Percentiles rank a stretch among this genome's conserved stretches.
These are phyloP conservation scores for Sporobolomyces roseus DNA, from an alignment of 768 basidiomycete species.

Conservation along the genomic window DNA sequence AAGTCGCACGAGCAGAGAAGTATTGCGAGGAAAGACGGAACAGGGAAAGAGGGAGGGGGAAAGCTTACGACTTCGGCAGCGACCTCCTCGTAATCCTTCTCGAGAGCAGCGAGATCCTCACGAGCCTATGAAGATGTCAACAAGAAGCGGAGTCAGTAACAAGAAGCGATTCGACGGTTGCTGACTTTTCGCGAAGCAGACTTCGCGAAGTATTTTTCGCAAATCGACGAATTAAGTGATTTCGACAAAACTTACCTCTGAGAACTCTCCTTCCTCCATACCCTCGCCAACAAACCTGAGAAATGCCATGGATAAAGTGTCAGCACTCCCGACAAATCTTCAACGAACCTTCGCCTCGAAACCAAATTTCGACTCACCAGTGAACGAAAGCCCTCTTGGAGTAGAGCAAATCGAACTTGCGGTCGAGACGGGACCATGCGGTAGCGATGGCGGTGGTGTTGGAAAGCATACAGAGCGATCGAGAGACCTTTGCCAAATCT, in stretches of 20 bases:
- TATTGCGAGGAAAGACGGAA: background rate
- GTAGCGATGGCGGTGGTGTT: slow-evolving; percentile 91
- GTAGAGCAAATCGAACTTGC: slow-evolving; percentile 95
- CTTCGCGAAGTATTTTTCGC: too few species aligned
- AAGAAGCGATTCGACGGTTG: background rate
- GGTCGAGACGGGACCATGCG: slow-evolving; percentile 91
- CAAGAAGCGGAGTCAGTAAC: background rate
- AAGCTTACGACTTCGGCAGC: slow-evolving; percentile 49
- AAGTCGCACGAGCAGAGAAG: background rate
- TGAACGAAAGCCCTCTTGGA: slow-evolving; percentile 48
- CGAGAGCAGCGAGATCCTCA: slow-evolving; percentile 94
- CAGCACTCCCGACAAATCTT: background rate
- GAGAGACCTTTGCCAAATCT: slow-evolving; percentile 87
- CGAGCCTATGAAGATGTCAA: slow-evolving; percentile 61
- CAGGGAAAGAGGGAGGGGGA: too few species aligned
- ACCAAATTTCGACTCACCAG: slow-evolving; percentile 31
- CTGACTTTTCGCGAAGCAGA: background rate
- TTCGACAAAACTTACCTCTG: slow-evolving; percentile 55
- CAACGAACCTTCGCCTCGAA: background rate
- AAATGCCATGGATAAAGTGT: background rate
- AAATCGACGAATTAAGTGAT: background rate
- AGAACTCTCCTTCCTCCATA: slow-evolving; percentile 92
- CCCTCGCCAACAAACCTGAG: slow-evolving; percentile 74
- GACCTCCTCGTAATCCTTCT: slow-evolving; percentile 91
- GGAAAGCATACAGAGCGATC: slow-evolving; percentile 96